phyloP scores from a whole-genome alignment of 2,329 filamentous ascomycete species.

The Alternaria incomplexa region DNA sequence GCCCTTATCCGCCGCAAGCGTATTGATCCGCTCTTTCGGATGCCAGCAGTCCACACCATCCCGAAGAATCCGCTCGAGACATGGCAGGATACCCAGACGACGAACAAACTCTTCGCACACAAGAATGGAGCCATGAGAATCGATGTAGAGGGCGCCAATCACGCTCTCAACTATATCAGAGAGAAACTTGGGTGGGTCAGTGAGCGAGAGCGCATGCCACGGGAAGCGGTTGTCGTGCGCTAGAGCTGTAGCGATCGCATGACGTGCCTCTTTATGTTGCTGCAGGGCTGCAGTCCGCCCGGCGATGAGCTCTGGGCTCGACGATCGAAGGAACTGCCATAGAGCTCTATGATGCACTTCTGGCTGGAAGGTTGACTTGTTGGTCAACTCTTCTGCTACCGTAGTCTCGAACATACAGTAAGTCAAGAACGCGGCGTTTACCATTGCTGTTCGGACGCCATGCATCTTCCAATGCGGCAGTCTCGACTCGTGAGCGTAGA shows the following conservation, averaged over 20 bases:
- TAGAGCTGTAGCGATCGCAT: constrained; percentile 60
- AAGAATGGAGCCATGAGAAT: constrained; percentile 54
- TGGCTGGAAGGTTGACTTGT: constrained; percentile 41
- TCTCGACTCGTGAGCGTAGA: constrained; percentile 60
- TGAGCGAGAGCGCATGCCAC: constrained; percentile 72
- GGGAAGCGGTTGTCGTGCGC: constrained; percentile 66
- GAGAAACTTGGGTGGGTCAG: constrained; percentile 50
- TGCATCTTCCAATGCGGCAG: constrained; percentile 72
- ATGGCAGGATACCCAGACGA: constrained; percentile 68
- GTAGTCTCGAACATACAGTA: constrained; percentile 72
- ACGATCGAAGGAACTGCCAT: constrained; percentile 74
- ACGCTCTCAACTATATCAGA: constrained; percentile 73
- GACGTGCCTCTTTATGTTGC: constrained; percentile 58
- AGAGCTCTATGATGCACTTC: constrained; percentile 53
- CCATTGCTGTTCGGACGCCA: constrained; percentile 73
- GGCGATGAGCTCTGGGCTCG: constrained; percentile 55
- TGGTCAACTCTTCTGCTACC: constrained; percentile 42
- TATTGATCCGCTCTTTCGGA: constrained; percentile 72
- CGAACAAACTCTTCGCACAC: constrained; percentile 67
- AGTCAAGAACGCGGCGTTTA: constrained; percentile 80
- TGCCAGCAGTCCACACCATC: constrained; percentile 61
- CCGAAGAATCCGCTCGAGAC: constrained; percentile 66
- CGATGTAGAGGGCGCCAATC: constrained; percentile 83
- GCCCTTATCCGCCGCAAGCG: constrained; percentile 58
- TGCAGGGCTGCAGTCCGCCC: constrained; percentile 54